Evolutionary conservation across 176 grass and related monocot species (phyloP), one percentile per base, ranked within the genome.

Genomic region (Cenchrus purpureus): DNA sequence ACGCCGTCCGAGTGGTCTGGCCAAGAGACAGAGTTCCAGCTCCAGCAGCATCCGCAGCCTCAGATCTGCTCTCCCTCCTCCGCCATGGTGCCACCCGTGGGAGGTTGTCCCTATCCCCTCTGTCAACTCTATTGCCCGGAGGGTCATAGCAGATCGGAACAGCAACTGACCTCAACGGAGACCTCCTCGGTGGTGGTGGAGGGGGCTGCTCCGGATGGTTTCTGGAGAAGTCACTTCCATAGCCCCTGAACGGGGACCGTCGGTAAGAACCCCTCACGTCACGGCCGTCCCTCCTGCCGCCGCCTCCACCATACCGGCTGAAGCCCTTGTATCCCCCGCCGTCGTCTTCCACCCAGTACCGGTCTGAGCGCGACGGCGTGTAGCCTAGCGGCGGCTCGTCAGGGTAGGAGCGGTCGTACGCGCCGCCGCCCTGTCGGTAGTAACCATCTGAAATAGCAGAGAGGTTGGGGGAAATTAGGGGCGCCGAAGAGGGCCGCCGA

Each of bases 101-200:
- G 50, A 83, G 83, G 59, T 67, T 83, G 5, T 91, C 91, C 62
- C 72, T 89, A 14, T 91, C 94, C 70, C 86, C 91, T 37, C 46
- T 79, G 71, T 95, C 90, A 60, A 59, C 86, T 66, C 29, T 78
- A 51, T 83, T 92, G 59, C 74, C 74, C 25, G 85, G 83, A 86
- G 83, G 68, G 85, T 81, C 91, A 56, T 83, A 87, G 58, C 63
- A 85, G 77, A 92, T 91, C 32, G 91, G 94, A 15, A 92, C 90
- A 10, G 97, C 91, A 3, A 99, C 86, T 78, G 97, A 92, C 86
- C 93, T 92, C 67, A 90, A 91, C 56, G 93, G 84, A 10, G 89
- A 89, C 71, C 88, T 85, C 80, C 82, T 76, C 60, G 83, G n/a
- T 14, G 88, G 85, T 45, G 91, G 83, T 20, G 91, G 86, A 60